Evolutionary conservation across 1,284 basidiomycete genomes (phyloP).

Genomic region (Microbotryum intermedium): DNA sequence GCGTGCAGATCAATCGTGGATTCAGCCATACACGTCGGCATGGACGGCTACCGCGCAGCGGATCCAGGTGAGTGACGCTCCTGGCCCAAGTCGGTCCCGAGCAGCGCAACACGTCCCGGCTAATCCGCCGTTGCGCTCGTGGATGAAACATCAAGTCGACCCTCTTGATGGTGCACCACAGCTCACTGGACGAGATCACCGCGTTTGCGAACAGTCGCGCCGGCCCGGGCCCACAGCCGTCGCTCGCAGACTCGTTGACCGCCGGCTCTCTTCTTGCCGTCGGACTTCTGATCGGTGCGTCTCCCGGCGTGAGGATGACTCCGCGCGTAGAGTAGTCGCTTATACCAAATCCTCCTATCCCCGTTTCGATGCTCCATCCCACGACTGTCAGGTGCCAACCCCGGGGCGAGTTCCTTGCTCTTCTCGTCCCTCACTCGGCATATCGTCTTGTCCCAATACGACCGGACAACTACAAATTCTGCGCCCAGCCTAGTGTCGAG

Average conservation of each 20-base stretch:
- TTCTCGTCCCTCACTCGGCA: conserved; percentile 22
- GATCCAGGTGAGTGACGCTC: conserved; percentile 2
- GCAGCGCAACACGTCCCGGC: neutral
- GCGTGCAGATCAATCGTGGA: neutral
- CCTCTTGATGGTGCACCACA: conserved; percentile 18
- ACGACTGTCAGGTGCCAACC: conserved; percentile 16
- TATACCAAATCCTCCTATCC: neutral
- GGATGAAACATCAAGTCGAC: neutral
- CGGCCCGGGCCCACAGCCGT: no score
- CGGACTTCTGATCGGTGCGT: conserved; percentile 23
- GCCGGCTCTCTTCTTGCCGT: neutral
- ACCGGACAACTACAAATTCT: neutral
- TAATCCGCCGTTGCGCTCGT: neutral
- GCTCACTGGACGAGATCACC: conserved; percentile 23
- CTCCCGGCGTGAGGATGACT: no score
- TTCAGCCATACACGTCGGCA: conserved; percentile 7
- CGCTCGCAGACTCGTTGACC: no score
- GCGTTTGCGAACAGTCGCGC: conserved; percentile 1
- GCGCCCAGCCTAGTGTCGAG: conserved; percentile 12
- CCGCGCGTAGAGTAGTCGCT: no score
- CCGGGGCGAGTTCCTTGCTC: conserved; percentile 22
- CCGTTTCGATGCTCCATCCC: neutral
- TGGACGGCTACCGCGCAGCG: neutral
- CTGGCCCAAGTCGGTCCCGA: no score
- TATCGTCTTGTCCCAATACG: neutral